A percentile compares a stretch with the other conserved stretches of the same genome.
These are phyloP conservation scores for Cyclotella choctawhatcheeana DNA, from an alignment of 108 stramenopile genomes.

Conservation along the genomic window DNA sequence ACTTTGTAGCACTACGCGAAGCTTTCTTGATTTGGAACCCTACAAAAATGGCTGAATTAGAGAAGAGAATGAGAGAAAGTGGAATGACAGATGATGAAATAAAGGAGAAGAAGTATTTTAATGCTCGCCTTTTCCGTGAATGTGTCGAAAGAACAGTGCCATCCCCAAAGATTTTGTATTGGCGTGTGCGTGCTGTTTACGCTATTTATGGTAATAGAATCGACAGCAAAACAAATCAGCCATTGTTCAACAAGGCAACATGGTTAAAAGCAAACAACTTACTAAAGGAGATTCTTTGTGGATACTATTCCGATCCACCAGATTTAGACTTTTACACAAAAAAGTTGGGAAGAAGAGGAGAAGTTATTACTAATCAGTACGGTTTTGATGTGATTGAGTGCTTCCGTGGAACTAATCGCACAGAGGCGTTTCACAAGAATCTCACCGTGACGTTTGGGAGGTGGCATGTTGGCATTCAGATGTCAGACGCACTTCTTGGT, in stretches of 20 bases:
- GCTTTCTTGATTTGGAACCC: conserved; percentile 21
- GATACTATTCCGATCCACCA: conserved; percentile 46
- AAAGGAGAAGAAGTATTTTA: conserved; percentile 4
- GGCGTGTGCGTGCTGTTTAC: conserved; percentile 44
- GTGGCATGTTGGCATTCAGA: neutral
- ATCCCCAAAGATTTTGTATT: conserved; percentile 23
- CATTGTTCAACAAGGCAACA: conserved; percentile 35
- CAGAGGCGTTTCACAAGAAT: neutral
- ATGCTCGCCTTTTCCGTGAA: conserved; percentile 1
- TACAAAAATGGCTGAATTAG: conserved; percentile 6
- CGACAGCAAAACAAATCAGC: conserved; percentile 31
- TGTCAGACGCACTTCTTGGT: conserved; percentile 14
- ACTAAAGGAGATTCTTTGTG: conserved; percentile 32
- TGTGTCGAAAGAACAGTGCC: conserved; percentile 21
- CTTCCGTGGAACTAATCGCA: neutral
- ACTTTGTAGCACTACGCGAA: conserved; percentile 4
- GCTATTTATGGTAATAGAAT: conserved; percentile 23
- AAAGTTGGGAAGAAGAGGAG: conserved; percentile 10
- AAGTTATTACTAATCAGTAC: conserved; percentile 11
- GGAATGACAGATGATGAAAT: conserved; percentile 13
- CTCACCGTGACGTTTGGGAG: neutral
- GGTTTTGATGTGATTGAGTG: conserved; percentile 23
- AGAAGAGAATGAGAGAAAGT: neutral
- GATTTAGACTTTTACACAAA: conserved; percentile 26
- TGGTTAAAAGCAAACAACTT: conserved; percentile 53